These are phyloP conservation scores for Arctium lappa DNA, from an alignment of 129 eudicot genomes.

Conservation along the genomic window DNA sequence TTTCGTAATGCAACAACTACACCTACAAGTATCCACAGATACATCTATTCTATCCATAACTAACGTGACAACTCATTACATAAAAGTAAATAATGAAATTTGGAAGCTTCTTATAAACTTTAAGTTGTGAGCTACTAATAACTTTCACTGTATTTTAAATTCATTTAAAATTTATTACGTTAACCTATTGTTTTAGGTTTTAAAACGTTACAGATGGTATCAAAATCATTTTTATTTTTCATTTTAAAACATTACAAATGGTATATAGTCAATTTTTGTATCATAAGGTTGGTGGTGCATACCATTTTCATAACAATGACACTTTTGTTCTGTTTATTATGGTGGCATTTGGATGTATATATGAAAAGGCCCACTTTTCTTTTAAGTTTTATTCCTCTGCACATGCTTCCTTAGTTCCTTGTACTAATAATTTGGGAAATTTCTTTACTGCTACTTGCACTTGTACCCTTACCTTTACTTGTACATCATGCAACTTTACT, in stretches of 20 bases:
- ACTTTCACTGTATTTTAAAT: too few relatives aligned
- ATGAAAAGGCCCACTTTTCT: neutral
- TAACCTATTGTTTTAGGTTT: neutral
- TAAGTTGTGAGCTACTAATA: neutral
- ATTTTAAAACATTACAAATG: neutral
- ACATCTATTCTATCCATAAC: too few relatives aligned
- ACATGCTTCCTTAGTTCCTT: neutral
- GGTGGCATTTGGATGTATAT: neutral
- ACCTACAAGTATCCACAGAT: neutral
- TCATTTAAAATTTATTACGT: too few relatives aligned
- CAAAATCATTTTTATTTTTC: neutral
- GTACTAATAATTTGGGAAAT: neutral
- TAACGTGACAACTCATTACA: too few relatives aligned
- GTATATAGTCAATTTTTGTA: neutral
- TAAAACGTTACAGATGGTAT: neutral
- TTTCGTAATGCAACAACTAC: neutral
- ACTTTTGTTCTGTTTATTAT: neutral
- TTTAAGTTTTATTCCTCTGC: neutral
- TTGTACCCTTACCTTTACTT: neutral
- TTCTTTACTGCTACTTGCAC: neutral
- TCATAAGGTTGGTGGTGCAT: neutral
- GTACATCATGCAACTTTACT: neutral
- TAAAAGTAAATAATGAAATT: too few relatives aligned
- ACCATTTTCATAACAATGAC: neutral
- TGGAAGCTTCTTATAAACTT: neutral